These are phyloP conservation scores for Luffa aegyptiaca DNA, from an alignment of 306 rosid genomes.

Conservation along the genomic window DNA sequence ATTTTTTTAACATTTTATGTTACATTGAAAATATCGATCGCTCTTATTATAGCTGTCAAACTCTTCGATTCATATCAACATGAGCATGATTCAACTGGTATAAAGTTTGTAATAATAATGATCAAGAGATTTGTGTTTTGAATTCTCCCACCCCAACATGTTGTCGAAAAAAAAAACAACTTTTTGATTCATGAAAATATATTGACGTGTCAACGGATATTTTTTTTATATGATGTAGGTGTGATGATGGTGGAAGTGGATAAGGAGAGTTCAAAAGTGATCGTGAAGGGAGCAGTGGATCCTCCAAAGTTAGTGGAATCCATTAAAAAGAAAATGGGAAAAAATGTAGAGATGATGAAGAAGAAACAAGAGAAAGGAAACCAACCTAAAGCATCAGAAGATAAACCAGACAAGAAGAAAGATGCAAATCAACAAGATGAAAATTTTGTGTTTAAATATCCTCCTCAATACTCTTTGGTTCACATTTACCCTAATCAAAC, in stretches of 20 bases:
- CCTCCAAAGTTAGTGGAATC: conserved; percentile 23
- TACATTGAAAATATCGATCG: too few species aligned
- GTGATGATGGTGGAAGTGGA: conserved; percentile 40
- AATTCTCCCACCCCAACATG: too few species aligned
- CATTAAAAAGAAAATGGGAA: conserved; percentile 40
- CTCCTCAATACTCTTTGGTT: conserved; percentile 45
- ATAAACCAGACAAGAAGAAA: background rate
- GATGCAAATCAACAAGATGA: background rate
- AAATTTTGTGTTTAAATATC: conserved; percentile 16
- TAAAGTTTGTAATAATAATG: too few species aligned
- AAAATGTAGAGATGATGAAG: conserved; percentile 43
- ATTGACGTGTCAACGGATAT: too few species aligned
- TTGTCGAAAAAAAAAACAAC: too few species aligned
- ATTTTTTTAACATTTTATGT: too few species aligned
- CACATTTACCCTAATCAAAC: conserved; percentile 33
- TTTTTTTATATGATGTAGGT: conserved; percentile 17
- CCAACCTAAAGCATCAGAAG: background rate
- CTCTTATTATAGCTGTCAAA: background rate
- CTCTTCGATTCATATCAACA: too few species aligned
- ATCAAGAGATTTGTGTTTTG: too few species aligned
- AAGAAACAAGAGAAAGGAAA: conserved; percentile 11
- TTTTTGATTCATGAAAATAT: too few species aligned
- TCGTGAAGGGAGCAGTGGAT: conserved; percentile 48
- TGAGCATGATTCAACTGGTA: too few species aligned
- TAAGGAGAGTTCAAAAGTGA: conserved; percentile 40